Evolutionary conservation across 1,284 basidiomycete genomes (phyloP).

Genomic region (Cutaneotrichosporon daszewskae): DNA sequence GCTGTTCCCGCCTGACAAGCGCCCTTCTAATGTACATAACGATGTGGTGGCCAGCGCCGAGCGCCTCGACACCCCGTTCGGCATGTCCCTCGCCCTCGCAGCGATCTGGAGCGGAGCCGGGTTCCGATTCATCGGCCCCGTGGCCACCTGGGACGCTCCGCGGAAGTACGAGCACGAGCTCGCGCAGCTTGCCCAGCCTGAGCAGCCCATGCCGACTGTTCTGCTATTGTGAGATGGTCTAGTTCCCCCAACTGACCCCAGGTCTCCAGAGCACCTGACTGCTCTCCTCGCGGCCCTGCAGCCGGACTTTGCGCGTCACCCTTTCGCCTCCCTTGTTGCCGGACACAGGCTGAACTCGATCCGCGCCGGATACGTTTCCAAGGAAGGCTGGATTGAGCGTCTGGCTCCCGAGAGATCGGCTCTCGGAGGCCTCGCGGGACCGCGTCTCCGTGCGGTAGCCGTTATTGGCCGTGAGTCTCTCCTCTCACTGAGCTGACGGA

Average conservation of each 20-base stretch:
- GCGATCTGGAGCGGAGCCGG: constrained; percentile 39
- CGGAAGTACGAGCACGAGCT: constrained; percentile 25
- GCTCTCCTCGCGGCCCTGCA: constrained; percentile 28
- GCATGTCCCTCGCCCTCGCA: constrained; percentile 41
- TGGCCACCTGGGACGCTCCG: constrained; percentile 6
- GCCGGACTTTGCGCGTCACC: constrained; percentile 16
- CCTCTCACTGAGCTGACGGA: not conserved
- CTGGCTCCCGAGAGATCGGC: constrained; percentile 25
- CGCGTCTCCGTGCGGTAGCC: constrained; percentile 2
- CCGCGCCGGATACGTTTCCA: constrained; percentile 29
- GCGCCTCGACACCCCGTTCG: constrained; percentile 40
- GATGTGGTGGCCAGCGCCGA: constrained; percentile 39
- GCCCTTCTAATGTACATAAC: constrained; percentile 31
- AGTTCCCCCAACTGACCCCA: constrained; percentile 10
- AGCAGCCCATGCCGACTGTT: constrained; percentile 31
- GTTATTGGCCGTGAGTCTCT: constrained; percentile 3
- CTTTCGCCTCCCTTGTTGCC: constrained; percentile 27
- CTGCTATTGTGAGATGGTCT: constrained; percentile 43
- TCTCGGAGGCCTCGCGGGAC: constrained; percentile 30
- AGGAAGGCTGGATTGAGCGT: constrained; percentile 30
- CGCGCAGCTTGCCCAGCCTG: constrained; percentile 13
- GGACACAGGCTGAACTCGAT: constrained; percentile 32
- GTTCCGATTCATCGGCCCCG: constrained; percentile 35
- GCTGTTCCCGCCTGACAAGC: constrained; percentile 46
- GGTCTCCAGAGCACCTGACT: constrained; percentile 27